A percentile compares a stretch with the other conserved stretches of the same genome.
Conservation (phyloP, 148 eudicot genomes). For the Pharnaceum exiguum region DNA sequence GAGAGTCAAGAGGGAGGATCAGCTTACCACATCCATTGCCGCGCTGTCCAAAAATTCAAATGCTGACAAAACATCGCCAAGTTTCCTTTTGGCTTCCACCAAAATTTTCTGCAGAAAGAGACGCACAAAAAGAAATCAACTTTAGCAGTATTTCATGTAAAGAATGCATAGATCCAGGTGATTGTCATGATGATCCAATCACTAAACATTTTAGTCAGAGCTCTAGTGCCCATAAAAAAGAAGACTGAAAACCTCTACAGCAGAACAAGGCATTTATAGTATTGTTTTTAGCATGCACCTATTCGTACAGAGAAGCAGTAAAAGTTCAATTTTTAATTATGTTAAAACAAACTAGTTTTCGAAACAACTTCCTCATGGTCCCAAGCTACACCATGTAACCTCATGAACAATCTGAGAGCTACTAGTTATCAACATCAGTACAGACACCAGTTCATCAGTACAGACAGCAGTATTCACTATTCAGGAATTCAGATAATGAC, state of each 20-base stretch:
- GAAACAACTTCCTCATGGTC: not conserved
- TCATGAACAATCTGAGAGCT: too few relatives aligned
- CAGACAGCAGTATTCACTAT: not conserved
- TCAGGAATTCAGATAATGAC: not conserved
- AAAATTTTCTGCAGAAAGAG: conserved; percentile 58
- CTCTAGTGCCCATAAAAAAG: too few relatives aligned
- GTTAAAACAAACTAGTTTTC: not conserved
- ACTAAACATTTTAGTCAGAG: too few relatives aligned
- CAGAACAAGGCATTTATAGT: too few relatives aligned
- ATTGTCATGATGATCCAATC: too few relatives aligned
- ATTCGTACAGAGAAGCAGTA: too few relatives aligned
- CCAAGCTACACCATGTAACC: not conserved
- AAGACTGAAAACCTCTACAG: too few relatives aligned
- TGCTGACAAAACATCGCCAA: conserved; percentile 95
- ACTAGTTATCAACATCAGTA: not conserved
- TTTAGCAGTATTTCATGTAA: not conserved
- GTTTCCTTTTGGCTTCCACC: conserved; percentile 82
- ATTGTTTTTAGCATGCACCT: too few relatives aligned
- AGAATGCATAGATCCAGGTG: too few relatives aligned
- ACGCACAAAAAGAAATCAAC: conserved; percentile 5
- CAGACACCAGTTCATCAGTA: not conserved
- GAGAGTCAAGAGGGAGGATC: too few relatives aligned
- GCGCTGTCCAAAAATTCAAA: conserved; percentile 85
- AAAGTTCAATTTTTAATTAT: too few relatives aligned
- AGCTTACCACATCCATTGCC: conserved; percentile 78